Base-by-base conservation (phyloP, 495 filamentous ascomycete species). In the Penicillium fimorum region DNA sequence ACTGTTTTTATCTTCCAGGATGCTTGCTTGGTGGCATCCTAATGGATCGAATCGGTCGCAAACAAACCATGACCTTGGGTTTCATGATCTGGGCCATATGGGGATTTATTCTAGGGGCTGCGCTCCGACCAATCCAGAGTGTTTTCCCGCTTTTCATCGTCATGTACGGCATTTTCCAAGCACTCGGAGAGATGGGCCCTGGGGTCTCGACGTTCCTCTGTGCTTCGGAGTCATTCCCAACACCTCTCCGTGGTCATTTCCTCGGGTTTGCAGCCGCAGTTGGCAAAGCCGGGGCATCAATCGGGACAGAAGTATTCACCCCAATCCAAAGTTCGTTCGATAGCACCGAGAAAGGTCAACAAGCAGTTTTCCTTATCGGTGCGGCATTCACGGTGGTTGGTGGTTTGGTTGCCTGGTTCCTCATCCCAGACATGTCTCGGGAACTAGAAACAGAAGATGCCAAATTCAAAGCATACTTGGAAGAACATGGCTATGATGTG, bases 121-220 rank as follows among this genome's bases (percentile, higher is more conserved):
- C 76, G 1, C 43, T 79, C 5, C 53, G 56, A 1, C 68, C 67
- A 5, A 76, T 82, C 33, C 75, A 79, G 52, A 68, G 41, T 0
- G 50, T 77, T 8, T 76, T 79, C 37, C 72, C 78, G 0, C 68
- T 82, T 6, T 82, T 83, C 47, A 64, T 83, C 0, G 70, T 81
- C 8, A 68, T 82, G 46, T 82, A 81, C 55, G 78, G 77, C 7
- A 72, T 82, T 41, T 80, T 81, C 60, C 66, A 75, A 30, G 66
- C 71, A 0, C 64, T 79, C 1, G 73, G 76, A 3, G 75, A 78
- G 48, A 75, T 80, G 68, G 78, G 79, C 0, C 79, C 79, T 3
- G 79, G 76, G 0, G 76, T 75, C 13, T 66, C 73, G 3, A 78
- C 69, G 17, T 77, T 80, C 52, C 66, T 78, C 24, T 75, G 68